Evolutionary conservation across 75 land plant genomes (phyloP).

Genomic region (Cupressus sempervirens): DNA sequence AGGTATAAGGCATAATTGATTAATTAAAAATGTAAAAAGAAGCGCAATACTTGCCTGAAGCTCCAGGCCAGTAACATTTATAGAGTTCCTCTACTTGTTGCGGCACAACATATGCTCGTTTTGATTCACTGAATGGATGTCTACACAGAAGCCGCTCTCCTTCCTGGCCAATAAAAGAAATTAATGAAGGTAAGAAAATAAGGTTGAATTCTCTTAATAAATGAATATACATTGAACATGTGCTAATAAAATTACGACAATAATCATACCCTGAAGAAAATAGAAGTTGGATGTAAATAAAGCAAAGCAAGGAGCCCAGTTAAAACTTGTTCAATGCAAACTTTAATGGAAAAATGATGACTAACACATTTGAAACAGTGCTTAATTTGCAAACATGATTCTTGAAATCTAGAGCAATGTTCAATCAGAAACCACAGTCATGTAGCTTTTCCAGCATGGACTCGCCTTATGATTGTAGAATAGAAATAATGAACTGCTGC

Average conservation of each 20-base stretch:
- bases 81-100: constrained; percentile 84
- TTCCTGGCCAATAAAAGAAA: constrained; percentile 36
- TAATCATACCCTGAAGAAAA: not conserved
- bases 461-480: not conserved
- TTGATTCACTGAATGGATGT: constrained; percentile 96
- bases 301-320: not conserved
- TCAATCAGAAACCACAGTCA: not conserved
- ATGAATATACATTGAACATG: not conserved
- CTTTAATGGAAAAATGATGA: not conserved
- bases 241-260: not conserved
- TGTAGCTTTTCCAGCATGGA: not conserved
- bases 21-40: not conserved
- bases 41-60: constrained; percentile 41
- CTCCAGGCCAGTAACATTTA: constrained; percentile 91
- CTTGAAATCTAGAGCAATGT: not conserved
- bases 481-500: no score
- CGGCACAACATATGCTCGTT: constrained; percentile 94
- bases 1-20: not conserved
- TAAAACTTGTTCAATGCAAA: not conserved
- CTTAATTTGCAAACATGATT: not conserved
- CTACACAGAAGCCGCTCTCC: constrained; percentile 84
- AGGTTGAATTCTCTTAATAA: not conserved
- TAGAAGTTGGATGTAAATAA: not conserved
- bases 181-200: not conserved
- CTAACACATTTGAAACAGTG: not conserved